Percentiles rank a stretch among this genome's conserved stretches.
phyloP scores from a whole-genome alignment of 106 monocot genomes.

The Dendrobium nobile region DNA sequence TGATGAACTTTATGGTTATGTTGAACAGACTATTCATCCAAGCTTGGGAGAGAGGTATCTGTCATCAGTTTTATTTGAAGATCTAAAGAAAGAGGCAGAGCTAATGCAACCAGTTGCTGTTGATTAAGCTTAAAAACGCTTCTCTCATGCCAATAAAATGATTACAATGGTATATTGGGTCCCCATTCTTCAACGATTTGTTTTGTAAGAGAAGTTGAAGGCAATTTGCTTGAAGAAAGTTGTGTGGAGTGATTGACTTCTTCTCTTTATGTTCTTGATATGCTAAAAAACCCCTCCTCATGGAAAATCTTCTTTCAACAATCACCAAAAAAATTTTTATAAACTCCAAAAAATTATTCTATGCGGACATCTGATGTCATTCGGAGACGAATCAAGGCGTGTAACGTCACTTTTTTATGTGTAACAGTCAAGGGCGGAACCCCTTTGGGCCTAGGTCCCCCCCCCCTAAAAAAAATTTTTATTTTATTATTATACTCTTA shows the following conservation, averaged over 20 bases:
- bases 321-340: too few relatives aligned
- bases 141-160: background rate
- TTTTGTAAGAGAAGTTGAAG: background rate
- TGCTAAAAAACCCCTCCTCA: too few relatives aligned
- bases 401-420: too few relatives aligned
- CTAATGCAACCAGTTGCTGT: slow-evolving; percentile 84
- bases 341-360: too few relatives aligned
- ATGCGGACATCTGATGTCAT: too few relatives aligned
- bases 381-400: too few relatives aligned
- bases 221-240: background rate
- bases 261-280: background rate
- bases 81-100: slow-evolving; percentile 77
- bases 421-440: too few relatives aligned
- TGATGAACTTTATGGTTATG: background rate
- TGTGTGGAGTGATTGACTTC: background rate
- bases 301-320: too few relatives aligned
- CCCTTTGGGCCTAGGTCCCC: too few relatives aligned
- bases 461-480: too few relatives aligned
- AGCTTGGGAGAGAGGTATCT: slow-evolving; percentile 93
- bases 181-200: background rate
- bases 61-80: slow-evolving; percentile 78
- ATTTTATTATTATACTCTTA: too few relatives aligned
- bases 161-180: background rate
- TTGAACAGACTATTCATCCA: slow-evolving; percentile 68
- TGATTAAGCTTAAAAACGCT: slow-evolving; percentile 24